A percentile compares a stretch with the other conserved stretches of the same genome.
Conservation (phyloP, 768 basidiomycete genomes). For the Amanita muscaria region DNA sequence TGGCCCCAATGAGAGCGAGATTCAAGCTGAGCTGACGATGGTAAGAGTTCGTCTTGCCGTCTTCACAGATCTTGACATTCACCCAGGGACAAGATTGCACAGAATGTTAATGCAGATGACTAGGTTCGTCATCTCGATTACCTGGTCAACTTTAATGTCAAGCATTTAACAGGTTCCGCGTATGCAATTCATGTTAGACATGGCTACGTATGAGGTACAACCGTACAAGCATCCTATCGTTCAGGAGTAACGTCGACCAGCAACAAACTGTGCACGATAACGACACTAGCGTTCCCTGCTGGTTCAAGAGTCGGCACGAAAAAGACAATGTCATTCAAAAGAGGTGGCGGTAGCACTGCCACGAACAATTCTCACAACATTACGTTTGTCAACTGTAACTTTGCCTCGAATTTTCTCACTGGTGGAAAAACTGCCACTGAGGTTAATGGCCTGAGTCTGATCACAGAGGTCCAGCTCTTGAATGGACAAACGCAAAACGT, state of each 20-base stretch:
- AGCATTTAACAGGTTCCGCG: constrained; percentile 50
- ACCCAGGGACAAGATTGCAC: constrained; percentile 69
- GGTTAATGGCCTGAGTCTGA: too few relatives aligned
- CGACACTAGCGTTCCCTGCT: constrained; percentile 66
- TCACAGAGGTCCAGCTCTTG: too few relatives aligned
- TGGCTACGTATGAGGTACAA: constrained; percentile 63
- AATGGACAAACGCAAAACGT: too few relatives aligned
- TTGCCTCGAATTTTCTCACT: too few relatives aligned
- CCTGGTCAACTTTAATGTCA: constrained; percentile 2
- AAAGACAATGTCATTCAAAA: constrained; percentile 82
- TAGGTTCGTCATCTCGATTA: constrained; percentile 36
- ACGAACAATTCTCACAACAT: too few relatives aligned
- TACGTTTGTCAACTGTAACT: too few relatives aligned
- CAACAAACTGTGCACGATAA: constrained; percentile 57
- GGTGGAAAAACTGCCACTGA: too few relatives aligned
- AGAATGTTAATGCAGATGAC: constrained; percentile 97
- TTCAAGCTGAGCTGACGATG: too few relatives aligned
- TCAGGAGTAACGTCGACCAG: constrained; percentile 46
- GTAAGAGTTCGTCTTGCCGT: not conserved
- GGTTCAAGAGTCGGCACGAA: constrained; percentile 72
- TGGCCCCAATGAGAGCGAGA: too few relatives aligned
- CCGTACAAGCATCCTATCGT: constrained; percentile 69
- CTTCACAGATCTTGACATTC: not conserved
- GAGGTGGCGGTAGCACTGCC: too few relatives aligned
- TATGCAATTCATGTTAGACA: constrained; percentile 82